Conservation (phyloP, 148 eudicot species). For the Rhododendron vialii region DNA sequence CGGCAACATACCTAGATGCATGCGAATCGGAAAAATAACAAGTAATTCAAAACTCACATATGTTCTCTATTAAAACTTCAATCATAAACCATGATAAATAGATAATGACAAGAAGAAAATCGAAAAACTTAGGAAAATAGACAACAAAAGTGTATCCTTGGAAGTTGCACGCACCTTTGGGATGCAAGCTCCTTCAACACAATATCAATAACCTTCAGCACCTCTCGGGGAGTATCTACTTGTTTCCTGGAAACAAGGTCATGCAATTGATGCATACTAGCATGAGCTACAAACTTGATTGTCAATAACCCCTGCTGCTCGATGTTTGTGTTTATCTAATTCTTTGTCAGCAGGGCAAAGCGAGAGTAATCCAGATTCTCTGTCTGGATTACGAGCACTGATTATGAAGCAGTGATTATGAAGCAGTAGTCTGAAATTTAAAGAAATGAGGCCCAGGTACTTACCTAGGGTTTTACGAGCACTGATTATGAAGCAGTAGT, state of each 20-base stretch:
- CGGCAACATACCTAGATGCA: slow-evolving; percentile 44
- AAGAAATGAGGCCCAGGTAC: too few relatives aligned
- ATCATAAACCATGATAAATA: not conserved
- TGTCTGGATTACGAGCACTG: too few relatives aligned
- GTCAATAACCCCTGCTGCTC: too few relatives aligned
- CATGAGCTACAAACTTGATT: too few relatives aligned
- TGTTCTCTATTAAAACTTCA: not conserved
- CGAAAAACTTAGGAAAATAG: not conserved
- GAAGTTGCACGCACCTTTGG: slow-evolving; percentile 33
- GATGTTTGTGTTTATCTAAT: too few relatives aligned
- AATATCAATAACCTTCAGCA: slow-evolving; percentile 54
- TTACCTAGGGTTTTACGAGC: too few relatives aligned
- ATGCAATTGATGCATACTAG: slow-evolving; percentile 32
- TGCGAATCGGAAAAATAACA: slow-evolving; percentile 6
- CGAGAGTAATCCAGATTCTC: too few relatives aligned
- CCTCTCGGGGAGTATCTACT: slow-evolving; percentile 53
- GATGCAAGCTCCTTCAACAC: slow-evolving; percentile 61
- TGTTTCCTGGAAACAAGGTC: slow-evolving; percentile 61
- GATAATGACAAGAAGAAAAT: not conserved
- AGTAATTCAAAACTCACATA: not conserved
- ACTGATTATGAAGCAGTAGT: too few relatives aligned
- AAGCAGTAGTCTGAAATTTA: too few relatives aligned
- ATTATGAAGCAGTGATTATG: too few relatives aligned
- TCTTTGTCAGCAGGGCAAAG: too few relatives aligned
- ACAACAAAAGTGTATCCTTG: not conserved